Evolutionary conservation across 2,329 filamentous ascomycete genomes (phyloP).

Genomic region (Ophiostoma himal-ulmi): DNA sequence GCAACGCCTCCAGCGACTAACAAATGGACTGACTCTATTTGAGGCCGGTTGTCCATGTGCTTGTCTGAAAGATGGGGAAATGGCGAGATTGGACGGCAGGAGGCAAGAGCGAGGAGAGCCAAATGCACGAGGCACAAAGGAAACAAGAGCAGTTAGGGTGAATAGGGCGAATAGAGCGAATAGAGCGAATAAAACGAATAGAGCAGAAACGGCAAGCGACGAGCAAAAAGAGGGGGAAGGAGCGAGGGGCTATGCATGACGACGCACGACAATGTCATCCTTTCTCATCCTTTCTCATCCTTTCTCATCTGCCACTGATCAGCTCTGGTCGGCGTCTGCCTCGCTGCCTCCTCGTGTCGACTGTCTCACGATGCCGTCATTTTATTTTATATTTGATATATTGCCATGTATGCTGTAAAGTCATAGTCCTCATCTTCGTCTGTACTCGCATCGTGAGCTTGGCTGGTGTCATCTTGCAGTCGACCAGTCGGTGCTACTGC

Average conservation of each 20-base stretch:
- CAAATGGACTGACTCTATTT: not conserved
- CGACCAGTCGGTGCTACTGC: too few species aligned
- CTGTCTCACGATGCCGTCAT: not conserved
- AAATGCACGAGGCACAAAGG: not conserved
- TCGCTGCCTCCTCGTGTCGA: not conserved
- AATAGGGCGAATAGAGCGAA: not conserved
- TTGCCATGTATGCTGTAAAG: not conserved
- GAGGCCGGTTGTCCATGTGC: not conserved
- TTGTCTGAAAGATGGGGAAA: not conserved
- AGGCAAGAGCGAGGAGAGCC: not conserved
- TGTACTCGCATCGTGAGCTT: not conserved
- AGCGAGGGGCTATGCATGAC: conserved; percentile 6
- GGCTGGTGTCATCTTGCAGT: not conserved
- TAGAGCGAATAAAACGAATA: not conserved
- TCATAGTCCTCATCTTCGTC: not conserved
- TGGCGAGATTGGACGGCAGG: not conserved
- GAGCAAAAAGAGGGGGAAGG: not conserved
- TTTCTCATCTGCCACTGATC: not conserved
- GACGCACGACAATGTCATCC: conserved; percentile 1
- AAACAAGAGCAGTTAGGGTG: not conserved
- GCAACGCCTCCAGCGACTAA: not conserved
- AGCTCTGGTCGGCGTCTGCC: not conserved
- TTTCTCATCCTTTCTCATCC: not conserved
- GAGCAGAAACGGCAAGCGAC: not conserved
- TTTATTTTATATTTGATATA: not conserved